Evolutionary conservation across 306 rosid genomes (phyloP), one percentile per base, ranked within the genome.

Genomic region (Mucuna pruriens): DNA sequence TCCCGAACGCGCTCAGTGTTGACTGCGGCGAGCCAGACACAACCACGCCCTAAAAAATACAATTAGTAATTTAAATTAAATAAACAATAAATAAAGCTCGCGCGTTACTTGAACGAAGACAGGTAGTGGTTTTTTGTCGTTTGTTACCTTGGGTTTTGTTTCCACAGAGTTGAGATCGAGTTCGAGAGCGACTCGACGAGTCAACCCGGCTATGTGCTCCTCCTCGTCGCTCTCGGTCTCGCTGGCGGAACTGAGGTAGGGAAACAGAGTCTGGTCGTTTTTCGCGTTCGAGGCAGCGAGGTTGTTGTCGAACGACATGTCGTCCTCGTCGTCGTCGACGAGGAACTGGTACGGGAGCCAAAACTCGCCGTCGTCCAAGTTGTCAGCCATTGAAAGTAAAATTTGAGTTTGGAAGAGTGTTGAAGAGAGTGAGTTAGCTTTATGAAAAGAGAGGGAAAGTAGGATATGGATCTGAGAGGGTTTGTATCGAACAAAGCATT

Each of bases 201-300:
- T 84, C 65, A 95, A 86, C 5, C 88, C 95, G 10, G 90, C 84
- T 23, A 95, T 76, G 55, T 76, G 84, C 0, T 94, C 95, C 9
- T 90, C 98, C 63, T 77, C 98, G 6, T 89, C 94, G 52, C 97
- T 92, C 84, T 94, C 97, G 0, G 95, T 89, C 45, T 92, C 97
- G 64, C 92, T 88, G 4, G 89, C 87, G 1, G 97, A 93, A 55
- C 90, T 94, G 5, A 88, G 89, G 6, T 82, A 79, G 0, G 91
- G 85, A 2, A 84, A 79, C 38, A 65, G 31, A 49, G 81, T 13
- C 29, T 6, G n/a, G n/a, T n/a, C n/a, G n/a, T n/a, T n/a, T n/a
- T n/a, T n/a, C n/a, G n/a, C n/a, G n/a, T n/a, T 64, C 1, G 52
- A 57, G 19, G 19, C 11, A 13, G 74, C 80, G 6, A n/a, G n/a